Evolutionary conservation across 352 stramenopile species (phyloP), one percentile per base, ranked within the genome.

Genomic region (Phytophthora kernoviae): DNA sequence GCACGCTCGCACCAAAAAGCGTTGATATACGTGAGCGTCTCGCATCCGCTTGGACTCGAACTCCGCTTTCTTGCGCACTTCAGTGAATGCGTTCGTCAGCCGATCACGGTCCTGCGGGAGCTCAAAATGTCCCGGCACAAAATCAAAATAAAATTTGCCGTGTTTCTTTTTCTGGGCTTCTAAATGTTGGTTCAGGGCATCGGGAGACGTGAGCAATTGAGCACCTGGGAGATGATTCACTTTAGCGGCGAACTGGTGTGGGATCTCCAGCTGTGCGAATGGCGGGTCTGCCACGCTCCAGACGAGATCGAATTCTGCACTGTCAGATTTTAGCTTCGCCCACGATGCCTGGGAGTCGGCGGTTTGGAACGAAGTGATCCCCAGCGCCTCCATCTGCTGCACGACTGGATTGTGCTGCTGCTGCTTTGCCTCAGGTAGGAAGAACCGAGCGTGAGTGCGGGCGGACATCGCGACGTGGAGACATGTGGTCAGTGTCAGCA

Each of bases 191-290:
- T 63, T 51, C 14, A 93, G 69, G n/a, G 50, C 52, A 39, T 87
- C 73, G 26, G 27, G 44, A 10, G 73, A 76, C 17, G 72, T 80
- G 52, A 94, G 65, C 17, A 64, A 56, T 24, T 76, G 67, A 0
- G 76, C 70, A 7, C 84, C 87, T 11, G 84, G 87, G 8, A 95
- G 40, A 53, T 79, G 81, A 62, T 94, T 95, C 58, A 95, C 51
- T 52, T 87, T 91, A 47, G 72, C 44, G 1, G 41, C 18, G 52
- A 87, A 88, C 41, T 67, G 41, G 32, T 69, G 45, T 2, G 77
- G 54, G 17, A 89, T 79, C 44, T 70, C 54, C 36, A 90, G 55
- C 44, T 77, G 43, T 1, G 63, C 55, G 18, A 82, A 65, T 11
- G 73, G 76, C 14, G 74, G 70, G 0, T 59, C 11, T 0, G 49